Conservation (phyloP, 83 land plant species). For the Picea abies region DNA sequence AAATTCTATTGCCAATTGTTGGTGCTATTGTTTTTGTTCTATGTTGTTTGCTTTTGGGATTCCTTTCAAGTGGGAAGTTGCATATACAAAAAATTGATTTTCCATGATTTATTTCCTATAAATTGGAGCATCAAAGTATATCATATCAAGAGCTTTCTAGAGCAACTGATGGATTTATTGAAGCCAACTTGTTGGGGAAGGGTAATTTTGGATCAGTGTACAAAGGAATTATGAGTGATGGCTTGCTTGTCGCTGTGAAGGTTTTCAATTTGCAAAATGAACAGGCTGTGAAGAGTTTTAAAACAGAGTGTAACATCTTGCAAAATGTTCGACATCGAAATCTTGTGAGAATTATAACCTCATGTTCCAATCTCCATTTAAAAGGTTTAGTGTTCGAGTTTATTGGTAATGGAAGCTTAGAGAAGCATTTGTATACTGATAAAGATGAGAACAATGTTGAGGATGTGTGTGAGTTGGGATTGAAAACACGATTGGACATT, state of each 20-base stretch:
- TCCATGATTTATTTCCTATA: no score
- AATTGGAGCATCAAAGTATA: background rate
- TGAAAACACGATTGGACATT: background rate
- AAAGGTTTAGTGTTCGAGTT: slow-evolving; percentile 11
- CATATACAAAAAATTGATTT: no score
- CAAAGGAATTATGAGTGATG: background rate
- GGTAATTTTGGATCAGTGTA: slow-evolving; percentile 20
- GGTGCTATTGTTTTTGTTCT: background rate
- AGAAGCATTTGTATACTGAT: background rate
- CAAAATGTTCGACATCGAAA: slow-evolving; percentile 15
- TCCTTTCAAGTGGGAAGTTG: background rate
- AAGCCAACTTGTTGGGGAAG: slow-evolving; percentile 8
- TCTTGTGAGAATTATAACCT: slow-evolving; percentile 13
- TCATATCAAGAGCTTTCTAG: slow-evolving; percentile 12
- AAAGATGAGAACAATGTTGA: background rate
- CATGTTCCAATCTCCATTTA: background rate
- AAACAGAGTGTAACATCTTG: slow-evolving; percentile 17
- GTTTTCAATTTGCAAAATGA: slow-evolving; percentile 1
- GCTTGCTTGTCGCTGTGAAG: slow-evolving; percentile 4
- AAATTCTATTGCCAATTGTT: no score
- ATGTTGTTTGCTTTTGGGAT: background rate
- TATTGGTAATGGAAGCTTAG: slow-evolving; percentile 28
- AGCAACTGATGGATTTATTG: slow-evolving; percentile 21
- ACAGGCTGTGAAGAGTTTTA: slow-evolving; percentile 12
- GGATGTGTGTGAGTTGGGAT: background rate